phyloP scores from a whole-genome alignment of 73 alveolate genomes.

The Tetrahymena borealis region DNA sequence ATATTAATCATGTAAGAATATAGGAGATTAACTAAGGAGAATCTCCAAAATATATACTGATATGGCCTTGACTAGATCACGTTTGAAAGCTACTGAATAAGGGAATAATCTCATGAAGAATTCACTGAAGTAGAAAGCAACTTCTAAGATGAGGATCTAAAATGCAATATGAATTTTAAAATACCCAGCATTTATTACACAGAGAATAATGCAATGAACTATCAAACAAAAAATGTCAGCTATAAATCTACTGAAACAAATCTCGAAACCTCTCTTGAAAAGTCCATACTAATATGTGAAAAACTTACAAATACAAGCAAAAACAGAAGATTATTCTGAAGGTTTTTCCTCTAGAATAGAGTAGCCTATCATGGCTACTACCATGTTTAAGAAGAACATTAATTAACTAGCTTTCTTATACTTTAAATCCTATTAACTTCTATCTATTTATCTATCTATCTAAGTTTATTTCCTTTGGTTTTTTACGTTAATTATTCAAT shows the following conservation, averaged over 20 bases:
- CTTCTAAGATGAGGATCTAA: neutral
- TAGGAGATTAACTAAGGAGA: neutral
- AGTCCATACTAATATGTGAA: neutral
- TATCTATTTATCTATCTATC: no score
- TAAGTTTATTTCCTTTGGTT: no score
- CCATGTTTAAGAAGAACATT: neutral
- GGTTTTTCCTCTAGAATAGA: neutral
- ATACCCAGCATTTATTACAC: neutral
- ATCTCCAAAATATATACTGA: neutral
- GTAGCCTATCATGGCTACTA: neutral
- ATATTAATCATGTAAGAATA: neutral
- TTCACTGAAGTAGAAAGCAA: neutral
- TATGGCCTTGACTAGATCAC: neutral
- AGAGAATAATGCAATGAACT: neutral
- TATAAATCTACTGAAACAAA: neutral
- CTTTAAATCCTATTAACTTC: no score
- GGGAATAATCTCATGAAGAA: neutral
- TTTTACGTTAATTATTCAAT: no score
- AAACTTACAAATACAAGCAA: neutral
- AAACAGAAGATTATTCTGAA: neutral
- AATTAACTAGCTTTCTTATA: neutral
- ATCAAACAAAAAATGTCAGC: neutral
- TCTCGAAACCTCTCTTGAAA: neutral
- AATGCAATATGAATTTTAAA: neutral
- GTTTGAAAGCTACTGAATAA: neutral